phyloP scores from a whole-genome alignment of 805 yeast genomes.

The Torulaspora maleeae region DNA sequence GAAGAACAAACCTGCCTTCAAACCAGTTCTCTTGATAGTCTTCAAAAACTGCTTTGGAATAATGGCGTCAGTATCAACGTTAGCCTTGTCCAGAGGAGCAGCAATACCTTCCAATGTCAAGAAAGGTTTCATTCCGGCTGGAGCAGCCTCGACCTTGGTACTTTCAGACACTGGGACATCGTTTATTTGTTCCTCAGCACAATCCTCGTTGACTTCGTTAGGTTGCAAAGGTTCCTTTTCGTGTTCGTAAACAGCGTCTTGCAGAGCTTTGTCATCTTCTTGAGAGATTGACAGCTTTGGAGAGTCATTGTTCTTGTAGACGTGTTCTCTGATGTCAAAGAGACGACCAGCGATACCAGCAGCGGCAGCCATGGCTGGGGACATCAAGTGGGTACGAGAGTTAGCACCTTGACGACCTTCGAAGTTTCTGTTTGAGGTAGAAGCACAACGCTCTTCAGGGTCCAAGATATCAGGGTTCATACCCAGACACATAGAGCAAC shows the following conservation, averaged over 20 bases:
- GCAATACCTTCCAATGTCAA: conserved; percentile 74
- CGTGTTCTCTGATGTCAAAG: conserved; percentile 81
- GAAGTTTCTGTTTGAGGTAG: conserved; percentile 97
- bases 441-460: conserved; percentile 97
- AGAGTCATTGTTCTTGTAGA: conserved; percentile 54
- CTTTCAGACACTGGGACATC: conserved; percentile 57
- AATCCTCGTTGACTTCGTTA: conserved; percentile 47
- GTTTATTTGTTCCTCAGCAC: conserved; percentile 49
- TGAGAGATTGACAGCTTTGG: conserved; percentile 49
- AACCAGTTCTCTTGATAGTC: conserved; percentile 96
- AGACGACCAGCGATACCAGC: conserved; percentile 91
- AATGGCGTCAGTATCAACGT: conserved; percentile 97
- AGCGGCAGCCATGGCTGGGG: conserved; percentile 99
- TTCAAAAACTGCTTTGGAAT: conserved; percentile 98
- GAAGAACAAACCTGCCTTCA: conserved; percentile 81
- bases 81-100: conserved; percentile 92
- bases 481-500: conserved; percentile 99
- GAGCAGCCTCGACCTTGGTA: conserved; percentile 35
- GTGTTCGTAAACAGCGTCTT: conserved; percentile 66
- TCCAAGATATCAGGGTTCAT: conserved; percentile 97
- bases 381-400: conserved; percentile 95
- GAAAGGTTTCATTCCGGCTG: conserved; percentile 70
- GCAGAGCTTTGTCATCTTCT: conserved; percentile 51
- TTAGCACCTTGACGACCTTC: conserved; percentile 98
- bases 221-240: conserved; percentile 59